Conservation (phyloP, 148 eudicot genomes). For the Tetragonia tetragonoides region DNA sequence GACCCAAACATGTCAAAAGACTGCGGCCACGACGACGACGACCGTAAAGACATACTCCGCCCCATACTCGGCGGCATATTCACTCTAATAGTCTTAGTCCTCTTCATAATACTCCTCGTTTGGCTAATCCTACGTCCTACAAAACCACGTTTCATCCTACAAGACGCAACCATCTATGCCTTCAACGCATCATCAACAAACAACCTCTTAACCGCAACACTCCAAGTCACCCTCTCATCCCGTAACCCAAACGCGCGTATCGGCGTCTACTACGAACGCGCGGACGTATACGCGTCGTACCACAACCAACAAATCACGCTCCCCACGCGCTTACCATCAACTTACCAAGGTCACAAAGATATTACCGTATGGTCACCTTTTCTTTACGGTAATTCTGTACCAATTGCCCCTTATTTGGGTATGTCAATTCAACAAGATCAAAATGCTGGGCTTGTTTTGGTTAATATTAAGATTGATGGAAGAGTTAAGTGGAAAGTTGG, state of each 20-base stretch:
- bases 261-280: constrained; percentile 33
- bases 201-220: constrained; percentile 25
- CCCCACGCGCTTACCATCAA: constrained; percentile 21
- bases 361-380: constrained; percentile 30
- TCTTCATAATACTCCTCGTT: constrained; percentile 33
- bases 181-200: constrained; percentile 40
- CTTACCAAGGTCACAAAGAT: constrained; percentile 30
- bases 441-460: constrained; percentile 17
- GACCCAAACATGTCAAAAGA: constrained; percentile 32
- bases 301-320: constrained; percentile 32
- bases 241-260: constrained; percentile 32
- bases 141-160: constrained; percentile 45
- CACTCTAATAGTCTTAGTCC: constrained; percentile 27
- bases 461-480: constrained; percentile 22
- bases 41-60: constrained; percentile 3
- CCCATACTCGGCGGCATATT: constrained; percentile 18
- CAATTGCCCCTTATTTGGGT: constrained; percentile 25
- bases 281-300: constrained; percentile 28
- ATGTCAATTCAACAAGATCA: constrained; percentile 10
- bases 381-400: constrained; percentile 23
- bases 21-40: constrained; percentile 47
- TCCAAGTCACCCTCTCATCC: constrained; percentile 30
- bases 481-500: constrained; percentile 30
- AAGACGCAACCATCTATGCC: constrained; percentile 47
- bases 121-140: constrained; percentile 51